Base-by-base conservation (phyloP, 306 rosid genomes). In the Medicago arabica region DNA sequence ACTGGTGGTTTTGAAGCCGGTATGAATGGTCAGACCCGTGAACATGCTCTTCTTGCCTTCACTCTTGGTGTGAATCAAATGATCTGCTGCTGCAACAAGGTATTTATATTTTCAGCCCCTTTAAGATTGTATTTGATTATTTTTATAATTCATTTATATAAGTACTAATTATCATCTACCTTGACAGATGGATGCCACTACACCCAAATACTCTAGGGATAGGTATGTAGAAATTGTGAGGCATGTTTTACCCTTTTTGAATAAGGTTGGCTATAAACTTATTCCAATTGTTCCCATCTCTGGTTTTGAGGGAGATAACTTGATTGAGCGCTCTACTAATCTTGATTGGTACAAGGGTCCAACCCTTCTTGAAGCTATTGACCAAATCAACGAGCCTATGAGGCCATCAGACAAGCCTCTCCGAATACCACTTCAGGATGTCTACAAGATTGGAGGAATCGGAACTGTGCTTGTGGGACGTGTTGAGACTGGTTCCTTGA, bases 381-480 rank as follows among this genome's bases (percentile, higher is more conserved):
- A 92, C 83, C 14, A 60, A 81, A 76, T 92, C 78, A 62, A 54
- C 0, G 97, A 92, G 81, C 96, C 97, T 9, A 92, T 88, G 89
- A 87, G 97, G 61, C 97, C 97, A 16, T 12, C 90, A 1, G 96
- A 92, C 90, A 92, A 89, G 85, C 96, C 97, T 9, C 93, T 92
- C 28, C 84, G 97, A 0, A 82, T 92, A 11, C 97, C 97, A 18
- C 96, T 92, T 55, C 97, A 92, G 92, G 97, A 92, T 43, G 97
- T 92, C 6, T 92, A 34, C 38, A 34, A 34, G 38, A 34, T 34
- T 34, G 38, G 38, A 34, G 38, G 38, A 34, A 34, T 34, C 38
- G 38, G 38, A 34, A 34, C 38, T 34, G 38, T 34, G 38, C 7
- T 7, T 6, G 38, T 34, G 38, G 38, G 38, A 34, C 92, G 97